Conservation (phyloP, 345 rosid genomes). For the Limnanthes douglasii region DNA sequence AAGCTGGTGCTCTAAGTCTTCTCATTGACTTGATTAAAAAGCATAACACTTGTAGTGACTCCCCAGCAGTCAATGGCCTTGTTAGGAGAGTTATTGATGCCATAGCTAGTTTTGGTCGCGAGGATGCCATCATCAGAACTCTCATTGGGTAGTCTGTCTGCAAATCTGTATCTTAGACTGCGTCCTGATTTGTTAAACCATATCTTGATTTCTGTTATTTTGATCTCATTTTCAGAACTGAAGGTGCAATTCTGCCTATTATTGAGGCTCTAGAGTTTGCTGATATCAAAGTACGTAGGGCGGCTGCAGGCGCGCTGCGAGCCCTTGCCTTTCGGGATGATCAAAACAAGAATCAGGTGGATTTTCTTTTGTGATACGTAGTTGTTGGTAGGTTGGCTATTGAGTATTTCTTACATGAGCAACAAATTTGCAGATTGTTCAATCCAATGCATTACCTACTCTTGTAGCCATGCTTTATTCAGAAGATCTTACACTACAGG, state of each 20-base stretch:
- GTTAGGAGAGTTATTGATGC: constrained; percentile 70
- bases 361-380: not conserved
- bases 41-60: constrained; percentile 13
- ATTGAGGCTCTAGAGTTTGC: constrained; percentile 41
- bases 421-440: constrained; percentile 44
- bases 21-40: constrained; percentile 40
- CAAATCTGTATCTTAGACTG: not conserved
- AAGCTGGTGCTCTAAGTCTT: constrained; percentile 53
- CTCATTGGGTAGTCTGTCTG: constrained; percentile 30
- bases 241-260: constrained; percentile 60
- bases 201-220: constrained; percentile 1
- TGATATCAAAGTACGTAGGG: constrained; percentile 58
- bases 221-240: constrained; percentile 24
- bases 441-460: constrained; percentile 45
- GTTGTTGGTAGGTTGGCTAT: not conserved
- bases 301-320: constrained; percentile 66
- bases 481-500: constrained; percentile 43
- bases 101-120: constrained; percentile 58
- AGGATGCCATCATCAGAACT: constrained; percentile 45
- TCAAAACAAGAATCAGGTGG: constrained; percentile 53
- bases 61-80: too few species aligned
- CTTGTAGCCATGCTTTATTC: constrained; percentile 58
- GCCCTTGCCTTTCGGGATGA: constrained; percentile 64
- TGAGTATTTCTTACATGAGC: constrained; percentile 7
- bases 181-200: not conserved